phyloP scores from a whole-genome alignment of 2,329 filamentous ascomycete species.

The Fusarium sp. region DNA sequence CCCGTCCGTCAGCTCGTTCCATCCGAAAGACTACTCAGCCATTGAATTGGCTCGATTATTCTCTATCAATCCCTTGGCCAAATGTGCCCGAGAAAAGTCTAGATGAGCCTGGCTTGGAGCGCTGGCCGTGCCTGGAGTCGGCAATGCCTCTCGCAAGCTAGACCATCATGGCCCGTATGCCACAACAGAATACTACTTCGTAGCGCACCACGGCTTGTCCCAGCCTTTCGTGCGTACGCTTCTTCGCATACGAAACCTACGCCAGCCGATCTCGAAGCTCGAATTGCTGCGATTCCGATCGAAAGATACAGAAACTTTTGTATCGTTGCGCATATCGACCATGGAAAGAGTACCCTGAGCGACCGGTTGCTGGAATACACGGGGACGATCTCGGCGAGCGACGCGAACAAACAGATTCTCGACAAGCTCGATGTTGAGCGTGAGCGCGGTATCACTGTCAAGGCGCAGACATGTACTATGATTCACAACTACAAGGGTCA shows the following conservation, averaged over 20 bases:
- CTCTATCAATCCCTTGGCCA: constrained; percentile 21
- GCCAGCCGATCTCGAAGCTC: constrained; percentile 54
- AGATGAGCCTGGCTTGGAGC: constrained; percentile 55
- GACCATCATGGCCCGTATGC: constrained; percentile 34
- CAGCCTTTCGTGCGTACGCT: constrained; percentile 19
- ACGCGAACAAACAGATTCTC: constrained; percentile 90
- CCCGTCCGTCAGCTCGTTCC: constrained; percentile 9
- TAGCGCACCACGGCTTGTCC: background rate
- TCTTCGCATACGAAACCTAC: constrained; percentile 47
- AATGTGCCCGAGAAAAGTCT: constrained; percentile 42
- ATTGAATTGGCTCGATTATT: constrained; percentile 11
- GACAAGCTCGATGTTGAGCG: constrained; percentile 98
- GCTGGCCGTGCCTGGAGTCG: constrained; percentile 55
- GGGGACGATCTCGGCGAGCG: constrained; percentile 86
- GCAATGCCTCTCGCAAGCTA: constrained; percentile 49
- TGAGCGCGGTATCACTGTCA: constrained; percentile 96
- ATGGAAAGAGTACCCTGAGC: constrained; percentile 96
- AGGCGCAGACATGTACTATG: constrained; percentile 99
- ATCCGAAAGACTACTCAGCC: constrained; percentile 8
- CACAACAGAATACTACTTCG: constrained; percentile 16
- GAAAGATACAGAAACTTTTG: constrained; percentile 93
- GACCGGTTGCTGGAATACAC: constrained; percentile 94
- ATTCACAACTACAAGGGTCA: constrained; percentile 86
- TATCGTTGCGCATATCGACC: constrained; percentile 98
- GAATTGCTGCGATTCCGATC: constrained; percentile 81